These are phyloP conservation scores for Rhizopus microsporus DNA, from an alignment of 371 early-diverging fungal genomes.

Conservation along the genomic window DNA sequence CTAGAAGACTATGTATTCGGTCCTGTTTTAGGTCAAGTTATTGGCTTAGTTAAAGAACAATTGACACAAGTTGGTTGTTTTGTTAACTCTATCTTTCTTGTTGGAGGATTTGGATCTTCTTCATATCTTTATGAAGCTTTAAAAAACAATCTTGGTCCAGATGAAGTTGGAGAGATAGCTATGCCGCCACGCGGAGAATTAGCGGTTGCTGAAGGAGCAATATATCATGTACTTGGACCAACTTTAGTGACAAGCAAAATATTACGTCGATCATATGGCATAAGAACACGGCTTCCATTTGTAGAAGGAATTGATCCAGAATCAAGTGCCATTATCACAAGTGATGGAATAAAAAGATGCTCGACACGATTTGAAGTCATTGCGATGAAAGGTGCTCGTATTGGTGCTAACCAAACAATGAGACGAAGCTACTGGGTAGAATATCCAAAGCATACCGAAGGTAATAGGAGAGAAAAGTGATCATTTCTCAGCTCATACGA, in stretches of 20 bases:
- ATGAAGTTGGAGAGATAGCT: constrained; percentile 39
- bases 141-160: constrained; percentile 30
- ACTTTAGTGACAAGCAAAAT: constrained; percentile 55
- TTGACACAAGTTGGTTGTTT: constrained; percentile 36
- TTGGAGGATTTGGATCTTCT: constrained; percentile 65
- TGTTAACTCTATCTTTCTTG: constrained; percentile 55
- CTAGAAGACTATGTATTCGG: constrained; percentile 50
- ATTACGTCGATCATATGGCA: constrained; percentile 60
- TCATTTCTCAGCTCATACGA: constrained; percentile 39
- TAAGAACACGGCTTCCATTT: constrained; percentile 54
- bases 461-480: neutral
- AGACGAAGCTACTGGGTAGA: constrained; percentile 22
- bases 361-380: constrained; percentile 51
- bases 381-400: constrained; percentile 42
- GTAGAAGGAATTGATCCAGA: constrained; percentile 54
- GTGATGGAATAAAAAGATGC: constrained; percentile 50
- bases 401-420: constrained; percentile 37
- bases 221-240: constrained; percentile 54
- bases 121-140: constrained; percentile 56
- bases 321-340: constrained; percentile 44
- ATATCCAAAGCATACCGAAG: constrained; percentile 39
- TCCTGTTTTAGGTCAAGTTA: constrained; percentile 46
- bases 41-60: constrained; percentile 47
- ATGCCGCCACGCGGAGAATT: constrained; percentile 54
- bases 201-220: constrained; percentile 52